These are phyloP conservation scores for Waltergamsia citrina DNA, from an alignment of 2,329 filamentous ascomycete genomes.

Conservation along the genomic window DNA sequence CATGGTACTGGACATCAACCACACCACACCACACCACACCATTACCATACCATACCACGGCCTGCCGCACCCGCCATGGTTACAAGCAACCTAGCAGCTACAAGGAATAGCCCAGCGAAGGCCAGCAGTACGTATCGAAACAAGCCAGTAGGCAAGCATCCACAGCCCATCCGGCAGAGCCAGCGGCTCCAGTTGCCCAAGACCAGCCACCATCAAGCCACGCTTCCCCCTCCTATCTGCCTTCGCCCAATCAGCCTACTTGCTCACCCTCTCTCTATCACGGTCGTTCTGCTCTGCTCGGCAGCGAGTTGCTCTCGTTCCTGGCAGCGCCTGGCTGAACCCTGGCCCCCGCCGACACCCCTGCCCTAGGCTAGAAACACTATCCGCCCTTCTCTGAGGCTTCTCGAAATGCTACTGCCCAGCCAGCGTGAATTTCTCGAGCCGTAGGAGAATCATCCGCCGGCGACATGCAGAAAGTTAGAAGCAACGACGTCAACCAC, in stretches of 20 bases:
- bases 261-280: neutral
- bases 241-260: neutral
- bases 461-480: too few species aligned
- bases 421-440: too few species aligned
- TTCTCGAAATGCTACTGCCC: neutral
- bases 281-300: neutral
- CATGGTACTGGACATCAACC: too few species aligned
- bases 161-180: neutral
- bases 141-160: neutral
- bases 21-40: too few species aligned
- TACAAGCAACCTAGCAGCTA: neutral
- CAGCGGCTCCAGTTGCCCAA: conserved; percentile 1
- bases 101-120: neutral
- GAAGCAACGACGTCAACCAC: neutral
- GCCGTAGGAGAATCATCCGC: too few species aligned
- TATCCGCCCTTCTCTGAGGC: neutral
- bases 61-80: too few species aligned
- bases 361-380: neutral
- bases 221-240: neutral
- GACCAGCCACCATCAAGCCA: conserved; percentile 1
- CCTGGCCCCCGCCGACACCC: neutral
- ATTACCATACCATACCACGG: too few species aligned
- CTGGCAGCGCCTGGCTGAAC: neutral
- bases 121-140: too few species aligned
- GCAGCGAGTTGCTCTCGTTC: too few species aligned